Evolutionary conservation across 495 filamentous ascomycete genomes (phyloP).

Genomic region (Penicillium bialowiezense): DNA sequence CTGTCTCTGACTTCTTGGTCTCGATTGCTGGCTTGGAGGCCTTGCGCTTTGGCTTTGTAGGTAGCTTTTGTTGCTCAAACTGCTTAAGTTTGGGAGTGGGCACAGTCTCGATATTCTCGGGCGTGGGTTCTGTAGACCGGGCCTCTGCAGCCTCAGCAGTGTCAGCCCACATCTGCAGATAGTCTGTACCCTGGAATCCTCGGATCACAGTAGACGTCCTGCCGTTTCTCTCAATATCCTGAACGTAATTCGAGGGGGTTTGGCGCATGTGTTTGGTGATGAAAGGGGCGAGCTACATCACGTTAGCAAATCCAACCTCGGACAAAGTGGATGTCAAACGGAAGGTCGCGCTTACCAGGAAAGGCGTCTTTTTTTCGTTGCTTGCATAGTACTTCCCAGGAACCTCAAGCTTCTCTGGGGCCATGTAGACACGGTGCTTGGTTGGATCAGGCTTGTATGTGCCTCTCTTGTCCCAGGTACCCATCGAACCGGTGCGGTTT

Average conservation of each 20-base stretch:
- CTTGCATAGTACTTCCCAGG: background rate
- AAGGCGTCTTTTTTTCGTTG: background rate
- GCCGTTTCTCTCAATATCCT: conserved; percentile 29
- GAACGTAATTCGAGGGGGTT: conserved; percentile 35
- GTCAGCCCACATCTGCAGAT: conserved; percentile 38
- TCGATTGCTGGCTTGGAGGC: background rate
- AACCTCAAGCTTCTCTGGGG: conserved; percentile 58
- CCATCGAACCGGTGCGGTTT: conserved; percentile 81
- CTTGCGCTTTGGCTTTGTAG: background rate
- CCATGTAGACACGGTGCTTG: conserved; percentile 89
- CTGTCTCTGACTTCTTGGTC: background rate
- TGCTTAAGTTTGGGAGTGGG: background rate
- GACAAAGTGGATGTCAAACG: background rate
- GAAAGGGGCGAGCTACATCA: conserved; percentile 76
- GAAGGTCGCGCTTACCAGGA: background rate
- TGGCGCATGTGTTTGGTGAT: conserved; percentile 62
- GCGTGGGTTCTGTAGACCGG: background rate
- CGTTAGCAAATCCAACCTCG: conserved; percentile 19
- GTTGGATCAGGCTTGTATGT: conserved; percentile 76
- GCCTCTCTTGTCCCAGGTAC: conserved; percentile 79
- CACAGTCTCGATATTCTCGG: background rate
- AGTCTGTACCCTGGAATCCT: conserved; percentile 36
- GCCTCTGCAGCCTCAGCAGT: conserved; percentile 10
- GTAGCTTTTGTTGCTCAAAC: background rate
- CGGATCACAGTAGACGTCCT: conserved; percentile 24